Percentiles rank a stretch among this genome's conserved stretches.
Conservation (phyloP, 306 rosid species). For the Cicer bijugum region DNA sequence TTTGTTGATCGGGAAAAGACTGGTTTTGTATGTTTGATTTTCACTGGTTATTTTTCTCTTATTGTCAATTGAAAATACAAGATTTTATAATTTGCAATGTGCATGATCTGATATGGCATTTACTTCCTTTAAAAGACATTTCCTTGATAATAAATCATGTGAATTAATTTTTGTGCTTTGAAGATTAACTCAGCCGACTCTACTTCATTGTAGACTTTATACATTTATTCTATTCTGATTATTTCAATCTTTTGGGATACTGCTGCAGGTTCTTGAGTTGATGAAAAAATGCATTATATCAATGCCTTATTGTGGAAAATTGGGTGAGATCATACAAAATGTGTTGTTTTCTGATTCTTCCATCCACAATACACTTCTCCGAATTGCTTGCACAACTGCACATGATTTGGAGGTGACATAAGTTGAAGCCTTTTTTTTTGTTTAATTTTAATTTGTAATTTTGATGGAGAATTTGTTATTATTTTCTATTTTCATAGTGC, state of each 20-base stretch:
- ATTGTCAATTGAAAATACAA: background rate
- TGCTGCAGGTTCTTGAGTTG: slow-evolving; percentile 83
- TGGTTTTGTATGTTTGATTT: slow-evolving; percentile 37
- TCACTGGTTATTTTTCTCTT: slow-evolving; percentile 23
- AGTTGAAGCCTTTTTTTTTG: slow-evolving; percentile 35
- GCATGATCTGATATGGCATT: slow-evolving; percentile 3
- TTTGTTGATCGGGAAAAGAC: slow-evolving; percentile 38
- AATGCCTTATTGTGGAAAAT: slow-evolving; percentile 55
- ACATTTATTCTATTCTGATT: slow-evolving; percentile 31
- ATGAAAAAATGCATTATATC: slow-evolving; percentile 68
- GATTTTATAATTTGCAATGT: slow-evolving; percentile 3
- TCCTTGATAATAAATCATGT: slow-evolving; percentile 15
- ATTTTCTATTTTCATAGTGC: too few species aligned
- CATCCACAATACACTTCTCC: slow-evolving; percentile 75
- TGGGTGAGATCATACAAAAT: slow-evolving; percentile 64
- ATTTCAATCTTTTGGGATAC: slow-evolving; percentile 40
- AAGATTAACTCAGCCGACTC: slow-evolving; percentile 1
- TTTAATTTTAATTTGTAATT: slow-evolving; percentile 28
- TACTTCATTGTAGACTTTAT: slow-evolving; percentile 31
- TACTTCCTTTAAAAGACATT: slow-evolving; percentile 10
- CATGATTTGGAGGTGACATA: slow-evolving; percentile 75
- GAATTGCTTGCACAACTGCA: slow-evolving; percentile 74
- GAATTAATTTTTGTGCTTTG: slow-evolving; percentile 33
- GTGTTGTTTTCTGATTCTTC: slow-evolving; percentile 81
- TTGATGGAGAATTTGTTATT: background rate